These are phyloP conservation scores for Stylonectria norvegica DNA, from an alignment of 2,329 filamentous ascomycete genomes.

Conservation along the genomic window DNA sequence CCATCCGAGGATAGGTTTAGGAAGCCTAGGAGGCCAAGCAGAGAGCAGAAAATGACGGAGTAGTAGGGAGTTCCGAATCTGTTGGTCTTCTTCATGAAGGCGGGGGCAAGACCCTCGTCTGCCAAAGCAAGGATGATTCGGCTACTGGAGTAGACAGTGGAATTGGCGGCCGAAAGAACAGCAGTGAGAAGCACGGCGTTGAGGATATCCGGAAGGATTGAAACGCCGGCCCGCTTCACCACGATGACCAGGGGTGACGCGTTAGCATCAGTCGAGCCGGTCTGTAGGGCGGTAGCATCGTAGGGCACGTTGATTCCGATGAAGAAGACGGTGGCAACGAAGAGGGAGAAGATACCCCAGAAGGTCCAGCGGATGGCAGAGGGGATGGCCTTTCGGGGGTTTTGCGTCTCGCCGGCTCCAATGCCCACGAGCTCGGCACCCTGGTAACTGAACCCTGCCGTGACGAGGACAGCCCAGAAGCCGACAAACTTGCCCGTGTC, in stretches of 20 bases:
- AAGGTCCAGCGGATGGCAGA: constrained; percentile 71
- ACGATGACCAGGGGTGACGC: constrained; percentile 65
- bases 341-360: constrained; percentile 69
- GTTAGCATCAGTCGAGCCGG: constrained; percentile 53
- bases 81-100: constrained; percentile 58
- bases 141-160: constrained; percentile 70
- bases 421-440: constrained; percentile 75
- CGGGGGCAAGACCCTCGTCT: constrained; percentile 60
- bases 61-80: constrained; percentile 59
- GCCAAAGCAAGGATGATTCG: constrained; percentile 66
- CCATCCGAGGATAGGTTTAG: constrained; percentile 61
- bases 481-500: constrained; percentile 60
- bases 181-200: constrained; percentile 76
- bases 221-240: constrained; percentile 59
- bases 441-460: constrained; percentile 67
- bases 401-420: constrained; percentile 71
- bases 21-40: constrained; percentile 63
- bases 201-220: constrained; percentile 64
- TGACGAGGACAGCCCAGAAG: constrained; percentile 67
- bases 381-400: constrained; percentile 70
- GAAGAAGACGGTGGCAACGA: constrained; percentile 64
- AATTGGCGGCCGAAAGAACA: constrained; percentile 74
- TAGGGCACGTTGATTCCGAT: constrained; percentile 69
- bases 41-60: constrained; percentile 52
- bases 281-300: constrained; percentile 52